Conservation (phyloP, 2,329 filamentous ascomycete genomes). For the Cladophialophora carrionii region DNA sequence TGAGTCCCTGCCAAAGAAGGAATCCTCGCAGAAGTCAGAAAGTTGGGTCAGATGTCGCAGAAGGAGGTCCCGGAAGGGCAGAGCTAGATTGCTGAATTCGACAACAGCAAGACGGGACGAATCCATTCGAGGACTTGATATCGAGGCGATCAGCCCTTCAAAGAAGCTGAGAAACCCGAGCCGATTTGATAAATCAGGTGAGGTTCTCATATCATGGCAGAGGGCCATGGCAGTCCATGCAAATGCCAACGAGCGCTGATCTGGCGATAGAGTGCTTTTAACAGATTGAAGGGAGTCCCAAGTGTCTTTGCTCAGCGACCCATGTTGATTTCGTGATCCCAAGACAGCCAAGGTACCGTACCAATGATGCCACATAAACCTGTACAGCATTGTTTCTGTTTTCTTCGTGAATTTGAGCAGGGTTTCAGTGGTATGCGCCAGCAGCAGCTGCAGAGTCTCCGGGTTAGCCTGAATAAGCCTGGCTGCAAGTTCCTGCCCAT, state of each 20-base stretch:
- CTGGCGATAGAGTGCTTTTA: conserved; percentile 3
- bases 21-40: background rate
- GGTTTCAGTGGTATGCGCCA: conserved; percentile 20
- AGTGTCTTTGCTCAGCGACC: conserved; percentile 7
- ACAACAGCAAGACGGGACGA: conserved; percentile 11
- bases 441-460: conserved; percentile 5
- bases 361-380: conserved; percentile 27
- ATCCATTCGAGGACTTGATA: background rate
- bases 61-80: conserved; percentile 21
- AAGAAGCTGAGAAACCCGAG: conserved; percentile 17
- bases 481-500: conserved; percentile 16
- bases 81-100: conserved; percentile 4
- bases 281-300: conserved; percentile 14
- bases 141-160: conserved; percentile 7
- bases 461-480: conserved; percentile 1
- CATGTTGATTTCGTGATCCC: conserved; percentile 6
- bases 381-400: conserved; percentile 12
- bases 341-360: conserved; percentile 16
- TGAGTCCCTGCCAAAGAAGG: background rate
- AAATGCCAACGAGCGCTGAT: conserved; percentile 23
- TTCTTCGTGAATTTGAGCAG: conserved; percentile 12
- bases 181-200: background rate
- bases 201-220: conserved; percentile 6
- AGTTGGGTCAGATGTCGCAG: conserved; percentile 9
- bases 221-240: conserved; percentile 27